These are phyloP conservation scores for Calamus simplicifolius DNA, from an alignment of 176 grass and related monocot genomes.

Conservation along the genomic window DNA sequence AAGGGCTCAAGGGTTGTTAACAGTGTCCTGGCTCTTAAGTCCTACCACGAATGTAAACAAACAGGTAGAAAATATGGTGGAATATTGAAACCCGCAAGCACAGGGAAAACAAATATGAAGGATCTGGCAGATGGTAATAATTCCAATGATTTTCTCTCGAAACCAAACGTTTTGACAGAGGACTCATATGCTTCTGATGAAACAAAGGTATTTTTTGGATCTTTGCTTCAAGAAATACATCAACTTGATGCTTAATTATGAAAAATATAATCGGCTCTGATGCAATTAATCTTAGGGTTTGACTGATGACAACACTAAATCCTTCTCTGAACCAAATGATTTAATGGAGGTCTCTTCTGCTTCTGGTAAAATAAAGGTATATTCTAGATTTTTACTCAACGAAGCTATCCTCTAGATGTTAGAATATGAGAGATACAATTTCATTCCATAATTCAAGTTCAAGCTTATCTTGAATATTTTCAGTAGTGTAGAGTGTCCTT, in stretches of 20 bases:
- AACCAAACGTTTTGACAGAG: too few species aligned
- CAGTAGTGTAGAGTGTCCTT: too few species aligned
- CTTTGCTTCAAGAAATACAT: too few species aligned
- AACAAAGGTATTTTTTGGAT: too few species aligned
- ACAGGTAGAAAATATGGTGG: slow-evolving; percentile 45
- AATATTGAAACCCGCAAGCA: slow-evolving; percentile 35
- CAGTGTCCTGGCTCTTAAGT: slow-evolving; percentile 77
- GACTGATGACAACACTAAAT: neutral
- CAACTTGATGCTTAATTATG: too few species aligned
- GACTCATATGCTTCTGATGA: too few species aligned
- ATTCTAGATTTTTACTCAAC: too few species aligned
- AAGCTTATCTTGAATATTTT: too few species aligned
- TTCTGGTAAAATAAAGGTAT: slow-evolving; percentile 32
- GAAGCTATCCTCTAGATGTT: slow-evolving; percentile 7
- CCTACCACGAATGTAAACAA: slow-evolving; percentile 49
- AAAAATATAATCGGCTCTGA: too few species aligned
- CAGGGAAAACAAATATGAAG: slow-evolving; percentile 24
- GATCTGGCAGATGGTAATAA: slow-evolving; percentile 4
- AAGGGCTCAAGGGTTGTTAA: slow-evolving; percentile 69
- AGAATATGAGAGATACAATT: neutral
- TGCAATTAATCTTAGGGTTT: too few species aligned
- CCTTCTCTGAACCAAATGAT: slow-evolving; percentile 26
- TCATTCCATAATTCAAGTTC: neutral
- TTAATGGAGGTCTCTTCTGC: slow-evolving; percentile 21
- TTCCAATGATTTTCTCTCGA: too few species aligned